phyloP scores from a whole-genome alignment of 192 early-diverging fungal genomes.

The Backusella tarrabulga region DNA sequence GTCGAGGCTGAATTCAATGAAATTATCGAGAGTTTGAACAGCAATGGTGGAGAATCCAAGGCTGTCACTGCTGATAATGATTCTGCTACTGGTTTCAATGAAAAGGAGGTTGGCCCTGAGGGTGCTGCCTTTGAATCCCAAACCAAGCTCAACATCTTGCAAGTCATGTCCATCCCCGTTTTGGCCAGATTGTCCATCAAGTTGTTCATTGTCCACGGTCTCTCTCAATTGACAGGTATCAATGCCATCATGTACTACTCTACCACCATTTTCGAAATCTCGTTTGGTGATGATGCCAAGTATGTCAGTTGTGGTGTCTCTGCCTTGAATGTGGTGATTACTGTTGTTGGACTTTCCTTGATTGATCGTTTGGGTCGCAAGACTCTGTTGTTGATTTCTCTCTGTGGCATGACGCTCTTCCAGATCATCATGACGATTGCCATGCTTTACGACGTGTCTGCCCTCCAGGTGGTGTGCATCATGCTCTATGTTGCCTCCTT shows the following conservation, averaged over 20 bases:
- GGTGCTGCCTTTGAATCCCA: constrained; percentile 4
- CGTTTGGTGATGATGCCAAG: constrained; percentile 49
- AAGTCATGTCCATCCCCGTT: constrained; percentile 34
- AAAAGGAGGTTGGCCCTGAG: neutral
- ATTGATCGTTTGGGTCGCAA: constrained; percentile 49
- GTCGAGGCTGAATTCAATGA: constrained; percentile 59
- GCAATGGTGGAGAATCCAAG: constrained; percentile 8
- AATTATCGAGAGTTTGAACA: constrained; percentile 29
- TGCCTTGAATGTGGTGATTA: constrained; percentile 58
- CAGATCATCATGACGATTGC: constrained; percentile 46
- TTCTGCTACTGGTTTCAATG: neutral
- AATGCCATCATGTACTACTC: constrained; percentile 66
- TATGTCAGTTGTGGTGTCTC: constrained; percentile 55
- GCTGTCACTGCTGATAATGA: neutral
- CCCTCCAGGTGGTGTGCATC: constrained; percentile 33
- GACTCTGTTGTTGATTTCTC: constrained; percentile 53
- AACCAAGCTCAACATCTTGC: constrained; percentile 27
- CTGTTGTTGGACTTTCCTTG: constrained; percentile 44
- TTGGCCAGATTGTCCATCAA: constrained; percentile 44
- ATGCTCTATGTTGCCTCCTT: constrained; percentile 58
- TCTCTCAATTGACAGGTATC: constrained; percentile 65
- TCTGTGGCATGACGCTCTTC: constrained; percentile 63
- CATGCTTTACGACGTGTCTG: constrained; percentile 12
- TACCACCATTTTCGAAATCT: constrained; percentile 60
- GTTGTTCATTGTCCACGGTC: constrained; percentile 56